These are phyloP conservation scores for Tulasnella sp. DNA, from an alignment of 768 basidiomycete genomes.

Conservation along the genomic window DNA sequence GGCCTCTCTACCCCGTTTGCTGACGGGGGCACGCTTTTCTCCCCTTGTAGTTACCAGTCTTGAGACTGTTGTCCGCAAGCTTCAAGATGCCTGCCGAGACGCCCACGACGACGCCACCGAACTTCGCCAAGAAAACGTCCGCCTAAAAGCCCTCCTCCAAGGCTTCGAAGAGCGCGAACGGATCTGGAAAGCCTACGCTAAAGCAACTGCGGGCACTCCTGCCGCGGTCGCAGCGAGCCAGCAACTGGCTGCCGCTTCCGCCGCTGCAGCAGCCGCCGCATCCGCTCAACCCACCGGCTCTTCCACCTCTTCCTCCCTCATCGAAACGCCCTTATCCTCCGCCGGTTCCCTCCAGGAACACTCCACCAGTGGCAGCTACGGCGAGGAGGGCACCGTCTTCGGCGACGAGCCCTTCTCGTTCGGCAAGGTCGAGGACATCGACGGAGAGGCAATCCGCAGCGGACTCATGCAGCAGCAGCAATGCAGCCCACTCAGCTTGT, in stretches of 20 bases:
- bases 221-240: conserved; percentile 44
- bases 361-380: conserved; percentile 15
- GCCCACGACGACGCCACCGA: conserved; percentile 58
- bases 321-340: conserved; percentile 24
- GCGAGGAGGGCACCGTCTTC: conserved; percentile 26
- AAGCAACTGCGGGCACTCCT: conserved; percentile 29
- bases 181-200: conserved; percentile 31
- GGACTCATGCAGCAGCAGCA: background rate
- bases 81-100: conserved; percentile 76
- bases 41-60: conserved; percentile 63
- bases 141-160: conserved; percentile 40
- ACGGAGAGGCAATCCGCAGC: conserved; percentile 8
- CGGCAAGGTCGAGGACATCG: conserved; percentile 24
- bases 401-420: conserved; percentile 23
- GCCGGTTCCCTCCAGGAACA: conserved; percentile 17
- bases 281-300: conserved; percentile 39
- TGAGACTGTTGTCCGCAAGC: conserved; percentile 76
- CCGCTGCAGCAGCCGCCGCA: conserved; percentile 4
- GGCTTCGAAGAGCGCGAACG: conserved; percentile 52
- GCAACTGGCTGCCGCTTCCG: conserved; percentile 47
- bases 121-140: conserved; percentile 61
- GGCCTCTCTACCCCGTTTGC: conserved; percentile 15
- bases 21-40: background rate
- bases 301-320: conserved; percentile 42
- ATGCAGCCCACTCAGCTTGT: conserved; percentile 3